phyloP scores from a whole-genome alignment of 768 basidiomycete genomes.

The Candolleomyces eurysporus region DNA sequence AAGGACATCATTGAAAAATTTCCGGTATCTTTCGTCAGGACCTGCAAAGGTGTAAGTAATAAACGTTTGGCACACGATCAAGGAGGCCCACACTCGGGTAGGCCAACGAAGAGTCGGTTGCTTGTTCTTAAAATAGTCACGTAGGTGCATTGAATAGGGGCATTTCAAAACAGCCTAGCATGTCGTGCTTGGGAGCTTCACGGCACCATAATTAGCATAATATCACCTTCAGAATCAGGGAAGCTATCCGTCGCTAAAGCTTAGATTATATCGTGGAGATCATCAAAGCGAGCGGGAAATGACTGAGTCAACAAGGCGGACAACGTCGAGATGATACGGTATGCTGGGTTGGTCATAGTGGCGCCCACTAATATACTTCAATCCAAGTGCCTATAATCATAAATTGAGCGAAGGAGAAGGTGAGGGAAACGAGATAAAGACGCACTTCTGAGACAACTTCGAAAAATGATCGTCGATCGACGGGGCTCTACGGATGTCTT shows the following conservation, averaged over 20 bases:
- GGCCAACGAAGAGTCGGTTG: slow-evolving; percentile 8
- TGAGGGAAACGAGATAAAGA: neutral
- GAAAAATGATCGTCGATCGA: slow-evolving; percentile 29
- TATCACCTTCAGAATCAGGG: slow-evolving; percentile 19
- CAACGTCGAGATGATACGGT: slow-evolving; percentile 3
- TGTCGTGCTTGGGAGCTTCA: neutral
- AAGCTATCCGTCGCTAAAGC: slow-evolving; percentile 5
- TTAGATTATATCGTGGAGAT: slow-evolving; percentile 8
- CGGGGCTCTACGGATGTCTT: slow-evolving; percentile 44
- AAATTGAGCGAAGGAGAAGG: neutral
- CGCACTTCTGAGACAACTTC: slow-evolving; percentile 26
- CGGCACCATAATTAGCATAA: neutral
- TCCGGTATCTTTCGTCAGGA: neutral
- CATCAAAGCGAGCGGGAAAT: slow-evolving; percentile 4
- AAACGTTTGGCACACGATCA: neutral
- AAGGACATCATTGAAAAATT: neutral
- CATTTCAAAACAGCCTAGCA: slow-evolving; percentile 1
- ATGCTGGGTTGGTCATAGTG: neutral
- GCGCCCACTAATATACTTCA: slow-evolving; percentile 27
- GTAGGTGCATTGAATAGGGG: neutral
- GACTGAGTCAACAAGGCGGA: slow-evolving; percentile 9
- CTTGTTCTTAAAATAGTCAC: slow-evolving; percentile 1
- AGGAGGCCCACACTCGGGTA: slow-evolving; percentile 6
- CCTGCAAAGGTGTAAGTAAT: neutral
- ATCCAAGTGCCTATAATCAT: slow-evolving; percentile 19